Conservation (phyloP, 257 asterid species). For the Datura wrightii region DNA sequence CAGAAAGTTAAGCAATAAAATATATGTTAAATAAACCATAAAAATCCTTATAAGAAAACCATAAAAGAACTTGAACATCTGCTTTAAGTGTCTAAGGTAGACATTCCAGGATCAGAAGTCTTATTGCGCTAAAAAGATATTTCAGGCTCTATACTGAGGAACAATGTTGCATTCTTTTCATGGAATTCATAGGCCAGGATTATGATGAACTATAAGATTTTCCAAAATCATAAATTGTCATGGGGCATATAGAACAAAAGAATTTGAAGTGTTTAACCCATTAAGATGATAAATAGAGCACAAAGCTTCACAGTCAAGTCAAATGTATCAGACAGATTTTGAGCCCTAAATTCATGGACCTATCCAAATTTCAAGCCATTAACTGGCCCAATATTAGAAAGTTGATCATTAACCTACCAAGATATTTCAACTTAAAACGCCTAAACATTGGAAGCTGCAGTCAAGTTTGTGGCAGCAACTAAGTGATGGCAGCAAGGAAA, state of each 20-base stretch:
- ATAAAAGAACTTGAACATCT: conserved; percentile 21
- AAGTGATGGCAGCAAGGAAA: conserved; percentile 4
- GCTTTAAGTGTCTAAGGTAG: conserved; percentile 7
- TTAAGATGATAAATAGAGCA: conserved; percentile 12
- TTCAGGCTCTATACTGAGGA: background rate
- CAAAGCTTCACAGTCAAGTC: background rate
- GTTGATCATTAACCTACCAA: background rate
- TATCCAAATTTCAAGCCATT: conserved; percentile 3
- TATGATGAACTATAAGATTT: conserved; percentile 2
- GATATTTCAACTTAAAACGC: background rate
- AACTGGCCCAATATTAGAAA: background rate
- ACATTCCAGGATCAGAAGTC: conserved; percentile 17
- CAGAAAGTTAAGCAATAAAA: conserved; percentile 22
- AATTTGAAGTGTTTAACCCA: background rate
- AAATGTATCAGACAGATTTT: conserved; percentile 1
- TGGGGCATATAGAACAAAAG: background rate
- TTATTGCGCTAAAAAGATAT: background rate
- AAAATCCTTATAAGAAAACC: background rate
- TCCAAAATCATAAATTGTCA: background rate
- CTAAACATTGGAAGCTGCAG: conserved; percentile 5
- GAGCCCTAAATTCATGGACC: background rate
- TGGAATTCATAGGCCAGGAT: conserved; percentile 13
- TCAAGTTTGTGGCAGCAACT: background rate
- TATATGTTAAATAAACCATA: background rate
- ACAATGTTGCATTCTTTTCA: conserved; percentile 15